phyloP scores from a whole-genome alignment of 148 eudicot species.

The Cornus suecica region DNA sequence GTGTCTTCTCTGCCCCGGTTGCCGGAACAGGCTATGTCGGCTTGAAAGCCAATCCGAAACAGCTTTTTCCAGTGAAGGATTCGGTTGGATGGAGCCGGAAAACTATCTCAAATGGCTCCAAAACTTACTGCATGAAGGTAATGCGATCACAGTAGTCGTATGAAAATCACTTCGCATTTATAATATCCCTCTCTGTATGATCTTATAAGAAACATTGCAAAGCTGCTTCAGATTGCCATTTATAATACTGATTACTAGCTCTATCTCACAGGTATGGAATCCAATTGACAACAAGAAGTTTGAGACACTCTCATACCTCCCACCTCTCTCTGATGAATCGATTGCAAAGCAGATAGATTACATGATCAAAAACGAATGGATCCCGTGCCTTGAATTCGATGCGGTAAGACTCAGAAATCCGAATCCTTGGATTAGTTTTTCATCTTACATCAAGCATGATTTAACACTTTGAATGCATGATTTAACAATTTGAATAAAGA shows the following conservation, averaged over 20 bases:
- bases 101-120: constrained; percentile 38
- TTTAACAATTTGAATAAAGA: too few relatives aligned
- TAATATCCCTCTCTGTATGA: not conserved
- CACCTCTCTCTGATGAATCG: constrained; percentile 43
- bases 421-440: not conserved
- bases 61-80: constrained; percentile 25
- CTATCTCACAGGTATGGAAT: constrained; percentile 41
- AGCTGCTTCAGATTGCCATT: not conserved
- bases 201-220: not conserved
- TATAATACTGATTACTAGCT: not conserved
- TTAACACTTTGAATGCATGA: too few relatives aligned
- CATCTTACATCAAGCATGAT: not conserved
- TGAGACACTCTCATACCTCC: constrained; percentile 64
- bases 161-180: not conserved
- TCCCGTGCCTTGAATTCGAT: constrained; percentile 53
- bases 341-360: constrained; percentile 48
- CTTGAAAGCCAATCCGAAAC: constrained; percentile 16
- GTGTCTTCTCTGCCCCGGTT: constrained; percentile 18
- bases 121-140: constrained; percentile 42
- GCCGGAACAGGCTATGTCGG: constrained; percentile 22
- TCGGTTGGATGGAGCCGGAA: constrained; percentile 31
- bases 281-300: constrained; percentile 57
- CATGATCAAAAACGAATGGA: constrained; percentile 55
- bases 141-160: not conserved
- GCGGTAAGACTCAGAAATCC: constrained; percentile 10